phyloP scores from a whole-genome alignment of 2,329 filamentous ascomycete species.

The Huntiella savannae region DNA sequence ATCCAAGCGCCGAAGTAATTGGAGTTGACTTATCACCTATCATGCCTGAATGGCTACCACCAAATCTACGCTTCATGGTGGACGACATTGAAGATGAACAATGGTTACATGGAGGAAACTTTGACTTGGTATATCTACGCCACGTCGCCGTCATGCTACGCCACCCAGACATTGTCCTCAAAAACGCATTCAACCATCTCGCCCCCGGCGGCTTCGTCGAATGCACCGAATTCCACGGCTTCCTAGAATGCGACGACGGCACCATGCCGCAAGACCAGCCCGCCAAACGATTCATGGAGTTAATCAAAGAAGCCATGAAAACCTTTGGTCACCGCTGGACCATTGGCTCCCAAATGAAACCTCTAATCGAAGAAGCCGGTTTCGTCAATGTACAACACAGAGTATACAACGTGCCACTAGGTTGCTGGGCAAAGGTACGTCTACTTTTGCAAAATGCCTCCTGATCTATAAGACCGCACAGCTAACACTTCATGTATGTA shows the following conservation, averaged over 20 bases:
- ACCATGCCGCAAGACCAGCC: slow-evolving; percentile 24
- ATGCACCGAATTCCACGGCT: slow-evolving; percentile 26
- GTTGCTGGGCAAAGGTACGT: slow-evolving; percentile 25
- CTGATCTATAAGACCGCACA: not conserved
- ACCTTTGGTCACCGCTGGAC: slow-evolving; percentile 23
- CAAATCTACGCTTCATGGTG: slow-evolving; percentile 42
- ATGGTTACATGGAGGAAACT: slow-evolving; percentile 30
- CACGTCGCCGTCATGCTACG: slow-evolving; percentile 30
- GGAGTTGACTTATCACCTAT: slow-evolving; percentile 28
- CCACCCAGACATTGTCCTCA: slow-evolving; percentile 30
- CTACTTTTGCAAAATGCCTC: not conserved
- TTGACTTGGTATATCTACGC: slow-evolving; percentile 36
- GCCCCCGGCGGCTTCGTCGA: slow-evolving; percentile 31
- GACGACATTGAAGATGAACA: slow-evolving; percentile 40
- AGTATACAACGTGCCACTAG: slow-evolving; percentile 25
- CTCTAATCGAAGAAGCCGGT: slow-evolving; percentile 22
- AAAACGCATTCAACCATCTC: slow-evolving; percentile 18
- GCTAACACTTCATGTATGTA: not conserved
- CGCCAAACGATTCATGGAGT: slow-evolving; percentile 19
- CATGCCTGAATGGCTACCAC: slow-evolving; percentile 30
- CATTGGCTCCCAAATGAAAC: slow-evolving; percentile 19
- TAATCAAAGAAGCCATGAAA: slow-evolving; percentile 17
- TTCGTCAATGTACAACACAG: slow-evolving; percentile 23
- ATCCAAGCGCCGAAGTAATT: slow-evolving; percentile 22
- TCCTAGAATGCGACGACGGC: slow-evolving; percentile 24